These are phyloP conservation scores for Mortierella sp. DNA, from an alignment of 371 early-diverging fungal genomes.

Conservation along the genomic window DNA sequence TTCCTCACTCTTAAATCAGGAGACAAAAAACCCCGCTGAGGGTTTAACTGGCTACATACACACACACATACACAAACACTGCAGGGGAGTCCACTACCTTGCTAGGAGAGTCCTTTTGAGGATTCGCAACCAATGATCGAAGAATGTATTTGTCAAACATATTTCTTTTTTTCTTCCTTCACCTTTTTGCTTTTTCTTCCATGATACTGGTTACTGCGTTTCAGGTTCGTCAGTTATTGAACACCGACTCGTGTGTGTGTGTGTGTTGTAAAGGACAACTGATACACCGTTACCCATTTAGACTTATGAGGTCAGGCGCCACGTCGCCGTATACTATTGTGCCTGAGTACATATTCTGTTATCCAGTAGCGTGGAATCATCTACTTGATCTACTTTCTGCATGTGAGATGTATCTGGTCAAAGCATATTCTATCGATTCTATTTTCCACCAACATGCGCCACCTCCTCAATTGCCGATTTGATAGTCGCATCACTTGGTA, in stretches of 20 bases:
- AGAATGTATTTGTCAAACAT: neutral
- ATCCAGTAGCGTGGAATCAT: too few species aligned
- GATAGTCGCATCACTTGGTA: neutral
- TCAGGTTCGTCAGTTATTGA: neutral
- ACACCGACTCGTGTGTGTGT: too few species aligned
- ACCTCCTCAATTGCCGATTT: neutral
- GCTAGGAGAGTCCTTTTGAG: neutral
- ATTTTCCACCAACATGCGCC: neutral
- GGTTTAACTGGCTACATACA: neutral
- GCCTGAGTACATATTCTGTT: too few species aligned
- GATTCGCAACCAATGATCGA: neutral
- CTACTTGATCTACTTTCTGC: too few species aligned
- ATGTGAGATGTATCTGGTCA: too few species aligned
- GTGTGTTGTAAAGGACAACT: too few species aligned
- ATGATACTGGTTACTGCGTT: neutral
- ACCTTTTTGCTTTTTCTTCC: neutral
- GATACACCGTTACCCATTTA: too few species aligned
- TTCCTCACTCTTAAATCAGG: neutral
- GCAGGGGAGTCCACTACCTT: neutral
- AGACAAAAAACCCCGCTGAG: neutral
- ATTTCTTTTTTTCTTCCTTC: neutral
- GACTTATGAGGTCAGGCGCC: too few species aligned
- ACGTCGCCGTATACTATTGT: too few species aligned
- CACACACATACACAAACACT: neutral
- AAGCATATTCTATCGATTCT: neutral